Conservation (phyloP, 1,139 yeast genomes). For the Tardiomyces depauwii region DNA sequence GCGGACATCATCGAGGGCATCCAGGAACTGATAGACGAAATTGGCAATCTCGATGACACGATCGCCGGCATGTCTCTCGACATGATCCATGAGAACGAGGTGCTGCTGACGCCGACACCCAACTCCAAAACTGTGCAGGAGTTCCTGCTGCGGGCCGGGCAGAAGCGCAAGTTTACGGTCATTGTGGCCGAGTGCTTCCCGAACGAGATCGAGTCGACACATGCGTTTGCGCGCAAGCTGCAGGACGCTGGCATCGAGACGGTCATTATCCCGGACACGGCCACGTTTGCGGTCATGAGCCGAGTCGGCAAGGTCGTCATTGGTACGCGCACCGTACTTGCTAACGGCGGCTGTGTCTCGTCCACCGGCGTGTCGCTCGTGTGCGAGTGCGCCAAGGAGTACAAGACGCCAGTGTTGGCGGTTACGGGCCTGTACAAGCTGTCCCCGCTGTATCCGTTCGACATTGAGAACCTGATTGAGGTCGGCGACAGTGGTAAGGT, state of each 20-base stretch:
- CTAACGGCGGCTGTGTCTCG: constrained; percentile 91
- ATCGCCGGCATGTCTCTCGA: constrained; percentile 86
- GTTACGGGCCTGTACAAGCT: constrained; percentile 91
- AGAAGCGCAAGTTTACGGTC: constrained; percentile 85
- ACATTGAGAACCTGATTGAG: constrained; percentile 77
- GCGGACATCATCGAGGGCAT: constrained; percentile 91
- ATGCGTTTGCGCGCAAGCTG: constrained; percentile 64
- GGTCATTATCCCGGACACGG: constrained; percentile 83
- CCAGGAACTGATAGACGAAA: constrained; percentile 86
- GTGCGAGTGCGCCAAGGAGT: constrained; percentile 93
- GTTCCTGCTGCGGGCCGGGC: constrained; percentile 75
- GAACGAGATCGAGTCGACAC: constrained; percentile 66
- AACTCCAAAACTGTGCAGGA: constrained; percentile 81
- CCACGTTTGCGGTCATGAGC: constrained; percentile 93
- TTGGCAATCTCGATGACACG: constrained; percentile 79
- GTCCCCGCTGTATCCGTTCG: constrained; percentile 90
- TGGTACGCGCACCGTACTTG: constrained; percentile 86
- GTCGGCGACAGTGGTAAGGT: constrained; percentile 91
- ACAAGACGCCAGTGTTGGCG: constrained; percentile 88
- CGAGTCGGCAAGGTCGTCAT: constrained; percentile 92
- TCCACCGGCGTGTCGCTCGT: constrained; percentile 87
- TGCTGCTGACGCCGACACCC: constrained; percentile 87
- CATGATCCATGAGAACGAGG: constrained; percentile 89
- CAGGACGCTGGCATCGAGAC: constrained; percentile 85
- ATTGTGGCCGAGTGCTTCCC: constrained; percentile 90